These are phyloP conservation scores for Balansia obtecta DNA, from an alignment of 2,329 filamentous ascomycete genomes.

Conservation along the genomic window DNA sequence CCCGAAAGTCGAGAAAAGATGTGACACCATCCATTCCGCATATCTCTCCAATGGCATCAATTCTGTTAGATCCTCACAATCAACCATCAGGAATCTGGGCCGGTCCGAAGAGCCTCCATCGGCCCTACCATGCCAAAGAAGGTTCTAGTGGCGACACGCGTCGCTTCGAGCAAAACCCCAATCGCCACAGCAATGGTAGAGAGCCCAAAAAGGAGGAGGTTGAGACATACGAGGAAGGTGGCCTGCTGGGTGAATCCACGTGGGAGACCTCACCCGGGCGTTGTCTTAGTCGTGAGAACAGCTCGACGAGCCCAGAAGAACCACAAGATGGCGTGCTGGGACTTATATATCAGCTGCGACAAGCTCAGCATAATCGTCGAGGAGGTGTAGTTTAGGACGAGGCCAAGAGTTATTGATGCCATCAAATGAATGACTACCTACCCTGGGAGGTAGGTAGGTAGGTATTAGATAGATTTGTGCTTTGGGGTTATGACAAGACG, in stretches of 20 bases:
- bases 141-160: conserved; percentile 34
- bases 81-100: conserved; percentile 45
- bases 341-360: conserved; percentile 46
- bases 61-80: conserved; percentile 64
- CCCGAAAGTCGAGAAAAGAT: background rate
- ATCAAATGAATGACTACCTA: too few relatives aligned
- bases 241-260: conserved; percentile 42
- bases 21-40: conserved; percentile 30
- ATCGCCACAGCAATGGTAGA: conserved; percentile 29
- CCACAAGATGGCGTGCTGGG: conserved; percentile 43
- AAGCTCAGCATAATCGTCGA: conserved; percentile 40
- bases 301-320: conserved; percentile 31
- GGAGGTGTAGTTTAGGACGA: conserved; percentile 21
- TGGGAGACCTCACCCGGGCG: conserved; percentile 46
- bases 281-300: conserved; percentile 39
- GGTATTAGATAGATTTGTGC: too few relatives aligned
- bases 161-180: conserved; percentile 43
- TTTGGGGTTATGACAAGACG: too few relatives aligned
- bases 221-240: conserved; percentile 37
- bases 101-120: conserved; percentile 32
- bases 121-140: conserved; percentile 30
- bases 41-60: conserved; percentile 57
- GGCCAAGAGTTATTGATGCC: too few relatives aligned
- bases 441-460: too few relatives aligned
- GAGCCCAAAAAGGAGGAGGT: conserved; percentile 36